Evolutionary conservation across 306 rosid genomes (phyloP), one percentile per base, ranked within the genome.

Genomic region (Cicer cuneatum): DNA sequence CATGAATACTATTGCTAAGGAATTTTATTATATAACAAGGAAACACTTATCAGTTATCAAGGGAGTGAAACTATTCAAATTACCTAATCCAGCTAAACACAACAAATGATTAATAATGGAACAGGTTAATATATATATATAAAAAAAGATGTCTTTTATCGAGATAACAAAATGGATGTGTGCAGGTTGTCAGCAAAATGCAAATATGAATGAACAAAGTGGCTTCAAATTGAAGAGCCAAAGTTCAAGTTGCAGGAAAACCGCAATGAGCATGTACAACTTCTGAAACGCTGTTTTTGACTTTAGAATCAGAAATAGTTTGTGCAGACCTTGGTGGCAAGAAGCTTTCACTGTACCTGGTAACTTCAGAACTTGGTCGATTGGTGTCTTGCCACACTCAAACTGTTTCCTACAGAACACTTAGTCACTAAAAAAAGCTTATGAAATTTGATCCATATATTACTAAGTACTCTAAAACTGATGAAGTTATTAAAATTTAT

Each of bases 191-290:
- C 82, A 85, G 87, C 92, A 29, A 29, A 29, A 29, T 29, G 35
- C 35, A 81, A 85, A 77, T 84, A 81, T 86, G 95, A 87, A 83
- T 86, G 95, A 85, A 86, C 94, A 91, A 87, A 85, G 91, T 88
- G 95, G 87, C 90, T 83, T 85, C 97, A 87, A 86, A 87, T 80
- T 84, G 90, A 90, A 87, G 99, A 83, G 86, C 96, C 96, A 95
- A 86, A 84, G 91, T 86, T 90, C 96, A 88, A 86, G 86, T 83
- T 85, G 96, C 86, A 80, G 87, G 85, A 92, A 86, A 78, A 90
- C 95, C 86, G 89, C 96, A 82, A 85, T 83, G 93, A 86, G 87
- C 92, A 80, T 86, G 68, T 86, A 81, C 96, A 86, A 88, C 86
- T 88, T 88, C 91, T 85, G 96, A 91, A 93, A 88, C 62, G 89